These are phyloP conservation scores for Penicillium paneum DNA, from an alignment of 2,329 filamentous ascomycete species.

Conservation along the genomic window DNA sequence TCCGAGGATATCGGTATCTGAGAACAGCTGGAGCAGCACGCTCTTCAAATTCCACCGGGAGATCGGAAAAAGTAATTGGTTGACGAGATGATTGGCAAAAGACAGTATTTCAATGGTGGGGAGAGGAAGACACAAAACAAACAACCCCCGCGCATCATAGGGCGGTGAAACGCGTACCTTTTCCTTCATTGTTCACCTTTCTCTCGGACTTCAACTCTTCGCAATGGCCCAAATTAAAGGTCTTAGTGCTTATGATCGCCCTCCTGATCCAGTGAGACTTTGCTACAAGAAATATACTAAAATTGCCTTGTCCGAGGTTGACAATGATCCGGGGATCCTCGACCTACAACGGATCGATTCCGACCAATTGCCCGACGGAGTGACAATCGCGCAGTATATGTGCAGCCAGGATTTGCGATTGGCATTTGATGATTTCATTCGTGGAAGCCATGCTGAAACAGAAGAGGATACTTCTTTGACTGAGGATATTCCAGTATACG, in stretches of 20 bases:
- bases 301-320: slow-evolving; percentile 53
- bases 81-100: slow-evolving; percentile 12
- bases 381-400: slow-evolving; percentile 32
- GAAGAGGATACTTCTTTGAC: slow-evolving; percentile 15
- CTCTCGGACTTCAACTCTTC: neutral
- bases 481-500: slow-evolving; percentile 36
- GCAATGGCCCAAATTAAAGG: slow-evolving; percentile 35
- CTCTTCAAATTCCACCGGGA: slow-evolving; percentile 7
- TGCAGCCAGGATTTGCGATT: slow-evolving; percentile 27
- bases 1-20: neutral
- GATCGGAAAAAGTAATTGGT: slow-evolving; percentile 3
- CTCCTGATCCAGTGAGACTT: slow-evolving; percentile 65
- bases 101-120: slow-evolving; percentile 23
- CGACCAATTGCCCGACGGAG: slow-evolving; percentile 24
- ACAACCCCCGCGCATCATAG: slow-evolving; percentile 32
- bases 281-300: slow-evolving; percentile 74
- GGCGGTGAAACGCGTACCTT: slow-evolving; percentile 31
- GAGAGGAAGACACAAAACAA: slow-evolving; percentile 31
- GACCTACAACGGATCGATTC: slow-evolving; percentile 48
- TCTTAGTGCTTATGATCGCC: slow-evolving; percentile 74
- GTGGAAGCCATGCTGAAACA: slow-evolving; percentile 5
- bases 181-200: neutral
- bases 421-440: slow-evolving; percentile 34
- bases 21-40: slow-evolving; percentile 7
- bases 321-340: slow-evolving; percentile 55